Evolutionary conservation across 768 basidiomycete genomes (phyloP), one percentile per base, ranked within the genome.

Genomic region (Dendrothele bispora): DNA sequence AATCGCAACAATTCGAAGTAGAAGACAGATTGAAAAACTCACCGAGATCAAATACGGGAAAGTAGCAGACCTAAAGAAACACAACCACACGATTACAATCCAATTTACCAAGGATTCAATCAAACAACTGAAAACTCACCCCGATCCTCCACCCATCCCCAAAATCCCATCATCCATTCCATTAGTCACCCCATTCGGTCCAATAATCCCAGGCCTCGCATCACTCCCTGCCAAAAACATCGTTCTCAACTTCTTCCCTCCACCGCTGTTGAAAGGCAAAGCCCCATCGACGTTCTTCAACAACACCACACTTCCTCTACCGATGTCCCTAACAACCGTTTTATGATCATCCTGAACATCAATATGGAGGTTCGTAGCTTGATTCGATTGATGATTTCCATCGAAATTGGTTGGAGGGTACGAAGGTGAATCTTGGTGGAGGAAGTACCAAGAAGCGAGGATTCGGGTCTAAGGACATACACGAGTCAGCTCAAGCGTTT

Each of bases 91-190:
- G n/a, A n/a, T n/a, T n/a, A n/a, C n/a, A n/a, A n/a, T n/a, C n/a
- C n/a, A n/a, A n/a, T n/a, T n/a, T n/a, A n/a, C n/a, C n/a, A n/a
- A n/a, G 18, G n/a, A 34, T 24, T 1, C 8, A 30, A 40, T n/a
- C n/a, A 25, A 21, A 28, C 27, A 7, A 43, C 20, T 21, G 8
- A 12, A 8, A 17, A 54, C 66, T 26, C 39, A 73, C 66, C 91
- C 91, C 39, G 86, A 88, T 27, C 91, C 94, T 93, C 94, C 95
- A 15, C 92, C 92, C 84, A 93, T 86, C 4, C 90, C 91, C 20
- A 97, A 74, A 15, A 86, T 74, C 7, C 91, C 91, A 43, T 76
- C 79, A 27, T 71, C 67, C 24, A 77, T 82, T 55, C 71, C 51
- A 52, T 91, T 85, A 5, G 65, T 11, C 46, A 82, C 90, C 44